Evolutionary conservation across 768 basidiomycete species (phyloP).

Genomic region (Boletus sp.): DNA sequence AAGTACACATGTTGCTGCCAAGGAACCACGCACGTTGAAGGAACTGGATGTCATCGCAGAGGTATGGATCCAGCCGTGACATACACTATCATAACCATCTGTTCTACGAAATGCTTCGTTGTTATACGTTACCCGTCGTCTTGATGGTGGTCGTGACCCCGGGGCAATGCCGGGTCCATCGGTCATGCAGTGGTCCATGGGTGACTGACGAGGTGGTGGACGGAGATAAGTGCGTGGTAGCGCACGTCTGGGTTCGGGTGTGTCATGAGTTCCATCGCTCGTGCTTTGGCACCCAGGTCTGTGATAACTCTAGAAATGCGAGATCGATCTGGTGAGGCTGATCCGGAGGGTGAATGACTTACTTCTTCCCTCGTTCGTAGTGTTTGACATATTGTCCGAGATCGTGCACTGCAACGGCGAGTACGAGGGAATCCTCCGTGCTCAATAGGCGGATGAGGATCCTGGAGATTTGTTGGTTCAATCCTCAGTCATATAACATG

Average conservation of each 20-base stretch:
- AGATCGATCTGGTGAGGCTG: background rate
- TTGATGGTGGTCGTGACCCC: background rate
- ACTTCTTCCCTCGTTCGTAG: constrained; percentile 92
- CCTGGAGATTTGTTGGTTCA: constrained; percentile 40
- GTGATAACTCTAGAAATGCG: constrained; percentile 59
- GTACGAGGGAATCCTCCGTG: constrained; percentile 66
- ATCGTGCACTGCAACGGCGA: constrained; percentile 93
- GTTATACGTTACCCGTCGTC: constrained; percentile 3
- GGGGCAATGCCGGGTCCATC: background rate
- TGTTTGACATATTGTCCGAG: constrained; percentile 93
- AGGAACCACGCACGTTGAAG: constrained; percentile 51
- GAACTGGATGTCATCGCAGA: constrained; percentile 75
- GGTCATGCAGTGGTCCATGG: constrained; percentile 60
- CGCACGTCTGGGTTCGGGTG: constrained; percentile 86
- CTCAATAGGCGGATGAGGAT: constrained; percentile 69
- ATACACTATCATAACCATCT: constrained; percentile 6
- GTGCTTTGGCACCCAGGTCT: constrained; percentile 82
- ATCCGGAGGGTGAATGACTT: constrained; percentile 22
- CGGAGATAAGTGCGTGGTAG: constrained; percentile 88
- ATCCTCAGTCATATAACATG: background rate
- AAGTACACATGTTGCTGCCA: constrained; percentile 23
- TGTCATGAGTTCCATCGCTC: constrained; percentile 91
- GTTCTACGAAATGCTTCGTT: constrained; percentile 7
- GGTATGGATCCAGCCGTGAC: constrained; percentile 55
- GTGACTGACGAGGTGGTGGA: constrained; percentile 90